Evolutionary conservation across 192 early-diverging fungal species (phyloP).

Genomic region (Ambispora gerdemannii): DNA sequence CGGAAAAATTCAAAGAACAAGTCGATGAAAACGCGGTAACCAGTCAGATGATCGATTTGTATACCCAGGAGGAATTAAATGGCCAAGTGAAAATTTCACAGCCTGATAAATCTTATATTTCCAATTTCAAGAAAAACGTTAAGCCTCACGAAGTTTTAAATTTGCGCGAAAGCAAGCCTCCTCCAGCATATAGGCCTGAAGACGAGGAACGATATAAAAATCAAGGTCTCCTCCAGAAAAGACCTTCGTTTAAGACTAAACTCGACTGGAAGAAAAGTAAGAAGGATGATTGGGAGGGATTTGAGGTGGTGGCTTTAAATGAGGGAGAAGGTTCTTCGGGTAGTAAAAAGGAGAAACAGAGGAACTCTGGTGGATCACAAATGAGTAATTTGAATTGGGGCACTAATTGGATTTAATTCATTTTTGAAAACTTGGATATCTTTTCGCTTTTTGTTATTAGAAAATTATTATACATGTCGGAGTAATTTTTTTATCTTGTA

Average conservation of each 20-base stretch:
- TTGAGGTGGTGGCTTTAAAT: background rate
- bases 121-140: background rate
- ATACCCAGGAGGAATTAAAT: background rate
- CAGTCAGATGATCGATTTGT: background rate
- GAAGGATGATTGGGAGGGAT: conserved; percentile 12
- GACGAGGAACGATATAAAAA: background rate
- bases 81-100: background rate
- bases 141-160: background rate
- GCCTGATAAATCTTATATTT: background rate
- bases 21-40: background rate
- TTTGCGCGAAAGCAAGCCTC: background rate
- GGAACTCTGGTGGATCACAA: background rate
- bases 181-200: background rate
- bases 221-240: background rate
- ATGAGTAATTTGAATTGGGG: background rate
- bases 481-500: background rate
- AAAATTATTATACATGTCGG: background rate
- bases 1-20: conserved; percentile 7
- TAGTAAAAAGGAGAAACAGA: background rate
- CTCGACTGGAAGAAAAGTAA: background rate
- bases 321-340: background rate
- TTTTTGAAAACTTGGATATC: background rate
- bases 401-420: background rate
- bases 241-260: background rate
- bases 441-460: background rate